phyloP scores from a whole-genome alignment of 805 yeast genomes.

The Candida michaelii region DNA sequence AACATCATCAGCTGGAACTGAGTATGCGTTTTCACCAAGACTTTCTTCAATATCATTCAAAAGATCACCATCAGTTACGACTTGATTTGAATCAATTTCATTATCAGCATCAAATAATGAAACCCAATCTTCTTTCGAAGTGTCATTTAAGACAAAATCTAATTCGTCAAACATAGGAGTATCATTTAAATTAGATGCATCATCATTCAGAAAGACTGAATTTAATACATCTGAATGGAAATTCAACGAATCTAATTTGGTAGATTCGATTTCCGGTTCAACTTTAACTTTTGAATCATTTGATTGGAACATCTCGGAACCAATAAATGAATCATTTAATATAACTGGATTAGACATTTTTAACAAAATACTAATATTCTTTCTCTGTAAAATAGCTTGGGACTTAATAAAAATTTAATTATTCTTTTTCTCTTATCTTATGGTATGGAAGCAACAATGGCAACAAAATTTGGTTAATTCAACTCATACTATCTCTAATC shows the following conservation, averaged over 20 bases:
- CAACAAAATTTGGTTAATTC: conserved; percentile 2
- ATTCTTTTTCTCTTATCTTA: neutral
- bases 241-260: conserved; percentile 45
- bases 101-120: conserved; percentile 50
- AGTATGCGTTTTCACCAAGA: conserved; percentile 11
- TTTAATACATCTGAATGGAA: conserved; percentile 54
- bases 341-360: conserved; percentile 18
- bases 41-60: conserved; percentile 8
- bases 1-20: conserved; percentile 9
- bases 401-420: neutral
- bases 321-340: conserved; percentile 18
- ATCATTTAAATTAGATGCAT: conserved; percentile 29
- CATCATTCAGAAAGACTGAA: conserved; percentile 48
- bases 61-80: conserved; percentile 22
- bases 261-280: conserved; percentile 6
- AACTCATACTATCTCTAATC: conserved; percentile 10
- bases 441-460: conserved; percentile 9
- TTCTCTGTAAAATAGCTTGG: neutral
- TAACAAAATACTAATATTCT: neutral
- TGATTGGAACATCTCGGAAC: conserved; percentile 10
- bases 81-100: conserved; percentile 16
- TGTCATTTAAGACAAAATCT: conserved; percentile 43
- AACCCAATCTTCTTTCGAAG: conserved; percentile 55
- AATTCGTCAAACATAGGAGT: conserved; percentile 64
- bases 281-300: conserved; percentile 5